A percentile compares a stretch with the other conserved stretches of the same genome.
These are phyloP conservation scores for Zhuliangozyma blackwelliae DNA, from an alignment of 1,139 yeast species.

Conservation along the genomic window DNA sequence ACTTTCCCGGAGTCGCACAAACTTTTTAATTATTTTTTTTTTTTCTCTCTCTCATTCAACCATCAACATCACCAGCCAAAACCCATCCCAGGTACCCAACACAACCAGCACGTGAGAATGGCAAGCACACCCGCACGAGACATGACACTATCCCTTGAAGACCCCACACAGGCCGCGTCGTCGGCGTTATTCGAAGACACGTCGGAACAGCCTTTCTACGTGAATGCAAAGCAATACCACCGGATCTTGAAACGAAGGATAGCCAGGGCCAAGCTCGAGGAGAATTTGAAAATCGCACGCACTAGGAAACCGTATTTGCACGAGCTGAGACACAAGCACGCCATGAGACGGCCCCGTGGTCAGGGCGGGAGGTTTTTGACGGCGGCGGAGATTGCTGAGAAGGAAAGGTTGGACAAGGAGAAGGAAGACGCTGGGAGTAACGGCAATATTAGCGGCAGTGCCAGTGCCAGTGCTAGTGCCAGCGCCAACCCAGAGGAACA, in stretches of 20 bases:
- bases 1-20: too few relatives aligned
- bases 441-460: conserved; percentile 6
- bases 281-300: conserved; percentile 77
- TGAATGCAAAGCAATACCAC: conserved; percentile 96
- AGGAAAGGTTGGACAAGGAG: conserved; percentile 55
- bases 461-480: not conserved
- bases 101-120: too few relatives aligned
- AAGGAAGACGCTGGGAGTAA: conserved; percentile 34
- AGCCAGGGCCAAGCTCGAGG: conserved; percentile 92
- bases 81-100: too few relatives aligned
- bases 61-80: too few relatives aligned
- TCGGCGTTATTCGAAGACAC: too few relatives aligned
- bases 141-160: too few relatives aligned
- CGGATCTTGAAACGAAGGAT: conserved; percentile 88
- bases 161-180: too few relatives aligned
- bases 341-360: conserved; percentile 98
- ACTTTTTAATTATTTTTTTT: not conserved
- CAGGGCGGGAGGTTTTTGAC: conserved; percentile 97
- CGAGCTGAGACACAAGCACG: conserved; percentile 97
- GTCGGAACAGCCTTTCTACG: conserved; percentile 87
- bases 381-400: conserved; percentile 93
- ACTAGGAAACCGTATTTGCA: conserved; percentile 93
- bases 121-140: too few relatives aligned
- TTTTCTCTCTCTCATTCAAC: too few relatives aligned
- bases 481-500: not conserved